Conservation (phyloP, 139 green algal genomes). For the Chlorella sorokiniana region DNA sequence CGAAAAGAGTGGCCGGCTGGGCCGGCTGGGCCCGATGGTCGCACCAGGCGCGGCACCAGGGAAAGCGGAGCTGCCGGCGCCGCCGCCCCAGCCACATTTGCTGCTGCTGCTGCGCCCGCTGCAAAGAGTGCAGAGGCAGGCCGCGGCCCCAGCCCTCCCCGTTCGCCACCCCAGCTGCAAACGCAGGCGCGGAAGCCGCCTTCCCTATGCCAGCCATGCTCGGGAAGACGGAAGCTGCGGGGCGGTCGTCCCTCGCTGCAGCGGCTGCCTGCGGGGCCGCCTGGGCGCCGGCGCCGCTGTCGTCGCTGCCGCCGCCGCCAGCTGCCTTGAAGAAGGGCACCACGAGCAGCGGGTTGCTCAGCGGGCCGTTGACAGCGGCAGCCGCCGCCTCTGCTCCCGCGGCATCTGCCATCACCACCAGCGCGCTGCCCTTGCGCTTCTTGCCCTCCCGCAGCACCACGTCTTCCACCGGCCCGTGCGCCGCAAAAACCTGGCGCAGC, state of each 20-base stretch:
- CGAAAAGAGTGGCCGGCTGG: too few relatives aligned
- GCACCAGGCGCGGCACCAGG: too few relatives aligned
- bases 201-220: background rate
- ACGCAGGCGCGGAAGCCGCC: background rate
- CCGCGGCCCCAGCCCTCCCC: background rate
- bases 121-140: constrained; percentile 15
- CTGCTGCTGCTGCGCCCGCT: background rate
- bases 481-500: constrained; percentile 53
- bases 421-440: constrained; percentile 53
- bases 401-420: constrained; percentile 65
- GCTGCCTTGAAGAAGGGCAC: constrained; percentile 45
- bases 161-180: background rate
- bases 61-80: background rate
- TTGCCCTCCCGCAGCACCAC: constrained; percentile 56
- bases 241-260: background rate
- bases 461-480: constrained; percentile 64
- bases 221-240: background rate
- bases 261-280: background rate
- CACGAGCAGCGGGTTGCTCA: constrained; percentile 46
- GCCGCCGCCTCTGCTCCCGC: constrained; percentile 37
- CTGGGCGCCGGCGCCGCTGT: background rate
- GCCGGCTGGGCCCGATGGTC: too few relatives aligned
- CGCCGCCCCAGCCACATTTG: background rate
- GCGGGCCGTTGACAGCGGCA: constrained; percentile 18
- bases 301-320: background rate